A percentile compares a stretch with the other conserved stretches of the same genome.
phyloP scores from a whole-genome alignment of 2,329 filamentous ascomycete species.

The Venturia aucupariae region DNA sequence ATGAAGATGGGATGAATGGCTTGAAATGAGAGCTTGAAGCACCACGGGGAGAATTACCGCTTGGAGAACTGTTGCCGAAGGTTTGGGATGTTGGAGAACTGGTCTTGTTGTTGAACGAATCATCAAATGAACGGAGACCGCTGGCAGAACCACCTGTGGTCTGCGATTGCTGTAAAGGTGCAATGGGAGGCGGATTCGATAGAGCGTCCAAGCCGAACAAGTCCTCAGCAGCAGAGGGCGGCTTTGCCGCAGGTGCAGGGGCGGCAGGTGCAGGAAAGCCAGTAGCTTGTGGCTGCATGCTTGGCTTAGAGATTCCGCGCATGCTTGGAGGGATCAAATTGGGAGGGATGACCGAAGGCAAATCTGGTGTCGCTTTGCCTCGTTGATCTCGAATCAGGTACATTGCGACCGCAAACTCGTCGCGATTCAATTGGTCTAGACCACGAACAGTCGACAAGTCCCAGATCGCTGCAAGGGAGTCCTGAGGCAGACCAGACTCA shows the following conservation, averaged over 20 bases:
- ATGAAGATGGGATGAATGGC: slow-evolving; percentile 85
- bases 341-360: slow-evolving; percentile 70
- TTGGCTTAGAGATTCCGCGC: slow-evolving; percentile 47
- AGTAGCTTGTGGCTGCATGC: slow-evolving; percentile 39
- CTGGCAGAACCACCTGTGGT: slow-evolving; percentile 63
- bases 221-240: slow-evolving; percentile 77
- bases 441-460: slow-evolving; percentile 92
- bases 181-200: slow-evolving; percentile 41
- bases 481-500: slow-evolving; percentile 82
- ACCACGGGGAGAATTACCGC: slow-evolving; percentile 32
- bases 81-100: slow-evolving; percentile 29
- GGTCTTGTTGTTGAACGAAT: slow-evolving; percentile 53
- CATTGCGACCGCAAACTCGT: slow-evolving; percentile 97
- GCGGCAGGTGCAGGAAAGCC: slow-evolving; percentile 21
- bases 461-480: slow-evolving; percentile 89
- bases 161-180: slow-evolving; percentile 53
- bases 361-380: slow-evolving; percentile 54
- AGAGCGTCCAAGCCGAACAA: slow-evolving; percentile 83
- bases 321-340: slow-evolving; percentile 81
- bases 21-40: slow-evolving; percentile 56
- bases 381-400: slow-evolving; percentile 89
- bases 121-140: slow-evolving; percentile 38
- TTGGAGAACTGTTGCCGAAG: slow-evolving; percentile 36
- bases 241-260: slow-evolving; percentile 20
- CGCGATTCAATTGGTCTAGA: slow-evolving; percentile 71